Evolutionary conservation across 2,329 filamentous ascomycete genomes (phyloP).

Genomic region (Curvularia lunata): DNA sequence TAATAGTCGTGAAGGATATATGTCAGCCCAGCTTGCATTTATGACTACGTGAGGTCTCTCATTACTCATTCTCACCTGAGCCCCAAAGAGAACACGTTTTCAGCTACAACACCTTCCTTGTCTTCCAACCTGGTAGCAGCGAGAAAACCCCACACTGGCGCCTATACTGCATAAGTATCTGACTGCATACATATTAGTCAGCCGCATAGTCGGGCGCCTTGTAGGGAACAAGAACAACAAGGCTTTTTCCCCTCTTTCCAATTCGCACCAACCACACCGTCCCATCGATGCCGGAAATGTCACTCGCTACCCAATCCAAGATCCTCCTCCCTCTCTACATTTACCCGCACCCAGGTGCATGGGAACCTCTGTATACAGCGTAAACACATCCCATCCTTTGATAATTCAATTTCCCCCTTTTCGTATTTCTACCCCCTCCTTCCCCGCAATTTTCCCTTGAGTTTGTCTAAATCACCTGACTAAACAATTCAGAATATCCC

Average conservation of each 20-base stretch:
- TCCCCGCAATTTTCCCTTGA: too few relatives aligned
- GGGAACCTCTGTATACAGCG: slow-evolving; percentile 57
- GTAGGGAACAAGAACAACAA: neutral
- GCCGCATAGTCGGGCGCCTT: slow-evolving; percentile 1
- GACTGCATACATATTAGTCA: slow-evolving; percentile 5
- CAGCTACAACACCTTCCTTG: too few relatives aligned
- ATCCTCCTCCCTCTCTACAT: slow-evolving; percentile 60
- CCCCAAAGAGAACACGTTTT: too few relatives aligned
- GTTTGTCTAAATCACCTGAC: too few relatives aligned
- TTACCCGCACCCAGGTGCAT: slow-evolving; percentile 56
- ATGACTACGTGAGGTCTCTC: too few relatives aligned
- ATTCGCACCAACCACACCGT: neutral
- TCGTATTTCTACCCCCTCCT: too few relatives aligned
- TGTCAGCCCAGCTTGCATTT: neutral
- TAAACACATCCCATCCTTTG: slow-evolving; percentile 28
- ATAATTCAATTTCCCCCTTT: neutral
- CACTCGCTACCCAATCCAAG: slow-evolving; percentile 22
- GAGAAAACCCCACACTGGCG: too few relatives aligned
- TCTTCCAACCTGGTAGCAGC: too few relatives aligned
- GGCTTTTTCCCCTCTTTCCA: neutral
- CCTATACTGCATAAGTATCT: neutral
- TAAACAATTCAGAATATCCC: slow-evolving; percentile 18
- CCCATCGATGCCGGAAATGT: neutral
- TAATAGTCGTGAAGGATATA: neutral
- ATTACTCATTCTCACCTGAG: too few relatives aligned